A percentile compares a stretch with the other conserved stretches of the same genome.
phyloP scores from a whole-genome alignment of 768 basidiomycete genomes.

The Mrakia gelida region DNA sequence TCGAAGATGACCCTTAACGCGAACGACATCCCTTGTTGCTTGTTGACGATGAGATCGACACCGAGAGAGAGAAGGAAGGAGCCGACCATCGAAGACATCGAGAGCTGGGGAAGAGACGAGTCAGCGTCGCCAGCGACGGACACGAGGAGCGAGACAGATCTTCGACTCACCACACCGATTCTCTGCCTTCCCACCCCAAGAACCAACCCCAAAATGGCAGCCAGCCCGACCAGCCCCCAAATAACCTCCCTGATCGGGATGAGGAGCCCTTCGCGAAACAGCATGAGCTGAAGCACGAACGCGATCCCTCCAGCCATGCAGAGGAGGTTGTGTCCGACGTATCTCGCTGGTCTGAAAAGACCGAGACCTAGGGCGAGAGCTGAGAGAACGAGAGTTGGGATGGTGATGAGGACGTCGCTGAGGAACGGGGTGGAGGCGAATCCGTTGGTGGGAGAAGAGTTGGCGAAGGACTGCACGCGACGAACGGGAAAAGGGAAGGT shows the following conservation, averaged over 20 bases:
- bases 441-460: neutral
- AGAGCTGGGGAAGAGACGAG: neutral
- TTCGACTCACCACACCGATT: neutral
- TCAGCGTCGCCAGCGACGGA: neutral
- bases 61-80: conserved; percentile 12
- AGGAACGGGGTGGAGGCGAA: conserved; percentile 10
- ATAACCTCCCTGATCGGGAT: conserved; percentile 3
- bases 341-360: neutral
- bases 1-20: conserved; percentile 22
- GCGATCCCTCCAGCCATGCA: neutral
- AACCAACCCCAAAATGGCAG: neutral
- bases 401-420: neutral
- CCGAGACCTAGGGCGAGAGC: conserved; percentile 5
- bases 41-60: conserved; percentile 22
- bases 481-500: neutral
- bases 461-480: conserved; percentile 10
- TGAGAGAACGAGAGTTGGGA: conserved; percentile 18
- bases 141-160: neutral
- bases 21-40: conserved; percentile 4
- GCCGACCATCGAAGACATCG: neutral
- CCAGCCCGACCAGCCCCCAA: neutral
- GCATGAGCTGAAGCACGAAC: conserved; percentile 13
- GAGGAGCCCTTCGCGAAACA: neutral
- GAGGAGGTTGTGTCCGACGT: conserved; percentile 20
- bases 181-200: conserved; percentile 17